Conservation (phyloP, 768 basidiomycete genomes). For the Tricholoma bakamatsutake region DNA sequence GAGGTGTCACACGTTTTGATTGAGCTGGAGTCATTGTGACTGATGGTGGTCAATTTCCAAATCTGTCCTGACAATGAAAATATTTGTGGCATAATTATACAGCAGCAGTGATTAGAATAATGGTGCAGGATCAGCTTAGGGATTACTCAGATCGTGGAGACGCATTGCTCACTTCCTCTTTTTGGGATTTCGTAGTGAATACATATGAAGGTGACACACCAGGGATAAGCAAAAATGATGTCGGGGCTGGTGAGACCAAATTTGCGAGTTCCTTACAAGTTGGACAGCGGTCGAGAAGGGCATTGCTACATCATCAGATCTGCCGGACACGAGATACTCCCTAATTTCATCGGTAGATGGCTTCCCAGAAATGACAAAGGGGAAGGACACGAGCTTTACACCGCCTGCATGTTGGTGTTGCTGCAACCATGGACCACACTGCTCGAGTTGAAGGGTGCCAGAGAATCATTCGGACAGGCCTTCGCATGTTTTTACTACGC, state of each 20-base stretch:
- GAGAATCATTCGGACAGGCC: constrained; percentile 14
- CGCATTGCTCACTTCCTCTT: constrained; percentile 1
- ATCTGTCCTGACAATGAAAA: too few relatives aligned
- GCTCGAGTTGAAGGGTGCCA: constrained; percentile 14
- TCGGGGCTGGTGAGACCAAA: background rate
- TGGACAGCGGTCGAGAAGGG: background rate
- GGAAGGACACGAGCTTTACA: constrained; percentile 17
- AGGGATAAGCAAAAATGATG: background rate
- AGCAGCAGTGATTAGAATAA: too few relatives aligned
- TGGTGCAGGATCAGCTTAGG: constrained; percentile 14
- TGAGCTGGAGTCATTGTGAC: too few relatives aligned
- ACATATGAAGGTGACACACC: constrained; percentile 17
- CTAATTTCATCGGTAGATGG: constrained; percentile 26
- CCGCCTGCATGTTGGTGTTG: constrained; percentile 25
- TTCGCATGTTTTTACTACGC: constrained; percentile 13
- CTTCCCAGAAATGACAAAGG: constrained; percentile 21
- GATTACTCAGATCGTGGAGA: constrained; percentile 17
- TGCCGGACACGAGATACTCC: constrained; percentile 27
- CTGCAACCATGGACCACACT: constrained; percentile 29
- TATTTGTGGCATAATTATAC: too few relatives aligned
- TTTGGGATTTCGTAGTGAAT: constrained; percentile 11
- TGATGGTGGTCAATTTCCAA: too few relatives aligned
- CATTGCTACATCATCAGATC: background rate
- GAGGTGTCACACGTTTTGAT: too few relatives aligned
- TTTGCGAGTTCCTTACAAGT: background rate